These are phyloP conservation scores for Silene uniflora DNA, from an alignment of 148 eudicot species.

Conservation along the genomic window DNA sequence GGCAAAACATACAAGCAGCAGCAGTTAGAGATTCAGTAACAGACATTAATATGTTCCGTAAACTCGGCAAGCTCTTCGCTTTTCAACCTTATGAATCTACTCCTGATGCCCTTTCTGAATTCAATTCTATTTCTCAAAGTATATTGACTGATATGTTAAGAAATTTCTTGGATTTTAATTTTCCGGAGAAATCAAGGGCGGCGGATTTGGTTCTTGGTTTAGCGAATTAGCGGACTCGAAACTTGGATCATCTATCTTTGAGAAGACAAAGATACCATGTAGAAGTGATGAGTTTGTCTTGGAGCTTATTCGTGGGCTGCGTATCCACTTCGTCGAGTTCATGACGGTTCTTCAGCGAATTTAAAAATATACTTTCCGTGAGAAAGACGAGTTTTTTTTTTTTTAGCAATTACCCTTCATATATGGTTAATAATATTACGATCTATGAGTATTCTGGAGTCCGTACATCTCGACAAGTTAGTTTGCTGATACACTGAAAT, in stretches of 20 bases:
- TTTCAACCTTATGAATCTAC: slow-evolving; percentile 82
- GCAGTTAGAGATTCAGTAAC: slow-evolving; percentile 68
- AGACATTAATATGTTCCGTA: slow-evolving; percentile 76
- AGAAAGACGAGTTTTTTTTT: too few relatives aligned
- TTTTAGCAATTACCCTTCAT: too few relatives aligned
- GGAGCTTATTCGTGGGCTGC: slow-evolving; percentile 90
- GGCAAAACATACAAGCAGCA: slow-evolving; percentile 74
- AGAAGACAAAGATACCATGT: slow-evolving; percentile 75
- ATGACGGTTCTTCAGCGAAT: slow-evolving; percentile 83
- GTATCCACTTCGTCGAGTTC: slow-evolving; percentile 70
- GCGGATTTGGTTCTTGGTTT: slow-evolving; percentile 75
- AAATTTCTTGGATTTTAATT: slow-evolving; percentile 64
- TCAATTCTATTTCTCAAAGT: slow-evolving; percentile 92
- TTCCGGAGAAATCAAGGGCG: slow-evolving; percentile 46
- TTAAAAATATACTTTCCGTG: too few relatives aligned
- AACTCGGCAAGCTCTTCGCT: slow-evolving; percentile 70
- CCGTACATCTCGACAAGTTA: too few relatives aligned
- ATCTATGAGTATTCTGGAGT: too few relatives aligned
- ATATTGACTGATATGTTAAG: slow-evolving; percentile 70
- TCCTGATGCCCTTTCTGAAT: slow-evolving; percentile 79
- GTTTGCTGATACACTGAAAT: too few relatives aligned
- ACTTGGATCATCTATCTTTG: slow-evolving; percentile 70
- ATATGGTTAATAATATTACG: too few relatives aligned
- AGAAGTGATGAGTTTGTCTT: slow-evolving; percentile 75
- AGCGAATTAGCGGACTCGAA: slow-evolving; percentile 76